Evolutionary conservation across 495 filamentous ascomycete species (phyloP).

Genomic region (Podospora appendiculata): DNA sequence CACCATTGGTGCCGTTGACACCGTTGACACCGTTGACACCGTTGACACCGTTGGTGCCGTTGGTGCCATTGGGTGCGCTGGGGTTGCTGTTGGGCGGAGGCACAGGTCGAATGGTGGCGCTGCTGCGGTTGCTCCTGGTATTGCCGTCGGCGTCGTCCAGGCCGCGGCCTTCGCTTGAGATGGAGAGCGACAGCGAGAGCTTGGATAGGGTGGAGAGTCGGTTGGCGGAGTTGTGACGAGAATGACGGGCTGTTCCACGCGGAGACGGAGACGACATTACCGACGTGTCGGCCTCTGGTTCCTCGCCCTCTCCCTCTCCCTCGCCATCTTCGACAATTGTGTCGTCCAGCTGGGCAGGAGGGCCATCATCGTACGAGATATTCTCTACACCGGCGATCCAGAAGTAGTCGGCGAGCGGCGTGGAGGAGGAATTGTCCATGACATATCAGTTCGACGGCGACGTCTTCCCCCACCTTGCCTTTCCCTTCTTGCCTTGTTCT

Average conservation of each 20-base stretch:
- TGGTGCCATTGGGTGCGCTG: constrained; percentile 3
- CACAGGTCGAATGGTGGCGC: constrained; percentile 66
- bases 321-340: constrained; percentile 79
- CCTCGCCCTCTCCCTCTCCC: constrained; percentile 20
- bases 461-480: constrained; percentile 3
- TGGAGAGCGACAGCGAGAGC: constrained; percentile 38
- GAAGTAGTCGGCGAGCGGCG: constrained; percentile 95
- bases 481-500: not conserved
- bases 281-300: constrained; percentile 23
- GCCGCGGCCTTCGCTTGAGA: constrained; percentile 42
- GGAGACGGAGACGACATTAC: constrained; percentile 26
- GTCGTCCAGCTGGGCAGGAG: constrained; percentile 45
- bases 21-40: constrained; percentile 20
- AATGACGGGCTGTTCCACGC: constrained; percentile 50
- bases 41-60: not conserved
- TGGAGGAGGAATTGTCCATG: constrained; percentile 56
- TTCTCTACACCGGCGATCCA: constrained; percentile 95
- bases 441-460: constrained; percentile 29
- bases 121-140: constrained; percentile 79
- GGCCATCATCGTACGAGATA: constrained; percentile 47
- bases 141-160: constrained; percentile 52
- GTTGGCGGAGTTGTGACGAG: constrained; percentile 58
- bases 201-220: constrained; percentile 58
- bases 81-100: constrained; percentile 17
- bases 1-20: constrained; percentile 8